Evolutionary conservation across 352 stramenopile species (phyloP), one percentile per base, ranked within the genome.

Genomic region (Phytophthora sp.): DNA sequence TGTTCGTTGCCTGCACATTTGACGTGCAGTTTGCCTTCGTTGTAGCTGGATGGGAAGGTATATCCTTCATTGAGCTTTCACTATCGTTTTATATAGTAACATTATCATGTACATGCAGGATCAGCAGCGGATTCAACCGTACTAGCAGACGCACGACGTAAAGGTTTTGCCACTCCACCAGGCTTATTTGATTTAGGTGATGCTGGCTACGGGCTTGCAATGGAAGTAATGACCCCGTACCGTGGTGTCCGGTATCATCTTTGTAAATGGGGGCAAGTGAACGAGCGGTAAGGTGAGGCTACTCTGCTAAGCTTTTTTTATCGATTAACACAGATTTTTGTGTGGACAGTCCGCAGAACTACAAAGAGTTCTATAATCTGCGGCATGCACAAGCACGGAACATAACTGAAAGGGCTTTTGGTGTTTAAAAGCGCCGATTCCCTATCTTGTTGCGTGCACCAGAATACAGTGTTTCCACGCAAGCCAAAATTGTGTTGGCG

Each of bases 301-400:
- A 35, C 12, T 49, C 6, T 34, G 28, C 11, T 11, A 11, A 34
- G 28, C 6, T 11, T 34, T 6, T 34, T 34, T 11, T 11, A 34
- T 6, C 28, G n/a, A n/a, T 34, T 6, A 34, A 6, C 28, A 34
- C 11, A 34, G 15, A 24, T 13, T 38, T 32, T 23, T 48, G n/a
- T 42, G n/a, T 27, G n/a, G n/a, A 23, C 8, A 60, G 45, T 4
- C 58, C 64, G 24, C 45, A 57, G 35, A 62, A 65, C 30, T 55
- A 62, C 26, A 69, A 69, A 27, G 39, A 73, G 3, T 26, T 62
- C 2, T 73, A 65, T 24, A 73, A 69, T 18, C 23, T 65, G 17
- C 32, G 46, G 12, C 57, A 73, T 26, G 52, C 52, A 2, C 58
- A 65, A 42, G 50, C 59, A 8, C 49, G 51, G 4, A 69, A 69